These are phyloP conservation scores for Hypericum androsaemum DNA, from an alignment of 345 rosid genomes.

Conservation along the genomic window DNA sequence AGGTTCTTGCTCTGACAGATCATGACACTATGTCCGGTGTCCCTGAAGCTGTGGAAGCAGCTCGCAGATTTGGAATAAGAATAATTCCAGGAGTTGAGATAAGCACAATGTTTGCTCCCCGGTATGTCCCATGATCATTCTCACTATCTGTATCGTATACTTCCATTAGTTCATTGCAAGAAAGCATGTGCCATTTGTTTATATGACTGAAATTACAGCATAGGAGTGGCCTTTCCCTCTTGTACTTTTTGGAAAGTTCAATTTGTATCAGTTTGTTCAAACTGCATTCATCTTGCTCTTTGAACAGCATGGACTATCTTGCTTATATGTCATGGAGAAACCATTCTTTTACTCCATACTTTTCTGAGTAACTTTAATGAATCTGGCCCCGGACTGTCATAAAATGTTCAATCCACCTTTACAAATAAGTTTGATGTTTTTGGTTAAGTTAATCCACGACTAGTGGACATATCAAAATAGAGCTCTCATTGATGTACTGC, in stretches of 20 bases:
- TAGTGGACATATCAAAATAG: too few species aligned
- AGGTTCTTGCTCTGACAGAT: conserved; percentile 91
- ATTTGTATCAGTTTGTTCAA: too few species aligned
- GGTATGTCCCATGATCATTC: conserved; percentile 25
- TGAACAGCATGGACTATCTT: too few species aligned
- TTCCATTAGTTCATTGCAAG: neutral
- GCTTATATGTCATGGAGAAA: too few species aligned
- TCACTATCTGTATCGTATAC: neutral
- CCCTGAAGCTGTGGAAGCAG: conserved; percentile 86
- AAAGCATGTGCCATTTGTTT: neutral
- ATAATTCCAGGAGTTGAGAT: conserved; percentile 92
- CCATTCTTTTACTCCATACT: too few species aligned
- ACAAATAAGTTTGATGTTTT: too few species aligned
- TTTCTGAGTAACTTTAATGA: too few species aligned
- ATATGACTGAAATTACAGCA: neutral
- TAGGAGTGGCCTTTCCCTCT: neutral
- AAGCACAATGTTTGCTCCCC: conserved; percentile 68
- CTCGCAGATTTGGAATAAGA: conserved; percentile 61
- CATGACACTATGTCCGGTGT: conserved; percentile 86
- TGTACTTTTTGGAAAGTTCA: conserved; percentile 5
- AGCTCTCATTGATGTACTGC: too few species aligned
- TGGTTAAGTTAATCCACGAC: too few species aligned
- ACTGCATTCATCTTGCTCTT: too few species aligned
- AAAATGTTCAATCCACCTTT: too few species aligned
- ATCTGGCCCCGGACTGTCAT: too few species aligned